Base-by-base conservation (phyloP, 345 rosid species). In the Linum tenue region DNA sequence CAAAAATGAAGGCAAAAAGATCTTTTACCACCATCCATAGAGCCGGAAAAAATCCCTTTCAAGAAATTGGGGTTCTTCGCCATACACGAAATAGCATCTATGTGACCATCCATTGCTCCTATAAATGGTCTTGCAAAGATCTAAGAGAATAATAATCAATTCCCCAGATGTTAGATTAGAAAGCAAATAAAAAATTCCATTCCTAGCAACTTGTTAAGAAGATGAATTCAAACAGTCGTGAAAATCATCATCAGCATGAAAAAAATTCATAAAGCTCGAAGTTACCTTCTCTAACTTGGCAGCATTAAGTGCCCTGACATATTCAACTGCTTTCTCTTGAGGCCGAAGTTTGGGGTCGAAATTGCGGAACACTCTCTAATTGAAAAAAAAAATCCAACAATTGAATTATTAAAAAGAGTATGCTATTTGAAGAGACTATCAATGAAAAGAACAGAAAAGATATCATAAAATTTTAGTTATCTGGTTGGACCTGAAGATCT, bases 51-150 rank as follows among this genome's bases (percentile, higher is more conserved):
- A 37, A 94, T 75, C 7, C 89, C 92, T 68, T 94, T 94, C 65
- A 94, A 69, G 77, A 85, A 76, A 82, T 78, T 90, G 0, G 92
- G 97, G 70, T 94, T 90, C 83, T 94, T 94, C 0, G 99, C 97
- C 97, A 94, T 87, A 77, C 91, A 94, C 0, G 95, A 86, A 60
- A 94, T 57, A 7, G 88, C 85, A 81, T 94, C 97, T 6, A 79
- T 63, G 75, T 94, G 99, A 2, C 88, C 97, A 62, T 94, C 99
- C 99, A 94, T 88, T 57, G 99, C 99, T 44, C 92, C 97, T 37
- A 94, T 37, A 66, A 94, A 90, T 0, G 97, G 99, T 77, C 88
- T 85, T 4, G 99, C 99, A 71, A 85, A 94, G 66, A 94, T 84
- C 97, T 94, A 80, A 39, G 37, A 50, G 40, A 1, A n/a, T 42